Evolutionary conservation across 2,329 filamentous ascomycete species (phyloP).

Genomic region (Pestalotiopsis sp.): DNA sequence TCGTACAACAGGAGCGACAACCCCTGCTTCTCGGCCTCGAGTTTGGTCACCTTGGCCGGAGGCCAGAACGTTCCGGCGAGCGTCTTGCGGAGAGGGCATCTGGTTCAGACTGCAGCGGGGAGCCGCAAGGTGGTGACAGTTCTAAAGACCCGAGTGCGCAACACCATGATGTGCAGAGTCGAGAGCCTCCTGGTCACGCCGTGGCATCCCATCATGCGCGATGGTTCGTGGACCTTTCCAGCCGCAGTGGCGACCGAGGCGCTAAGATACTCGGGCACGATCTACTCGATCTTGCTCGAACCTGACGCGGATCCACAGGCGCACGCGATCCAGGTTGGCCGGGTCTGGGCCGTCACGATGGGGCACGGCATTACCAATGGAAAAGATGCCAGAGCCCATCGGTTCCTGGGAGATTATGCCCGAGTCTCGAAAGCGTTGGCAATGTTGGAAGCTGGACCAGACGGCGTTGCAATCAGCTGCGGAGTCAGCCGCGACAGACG

Average conservation of each 20-base stretch:
- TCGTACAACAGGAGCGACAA: conserved; percentile 40
- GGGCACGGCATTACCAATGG: conserved; percentile 52
- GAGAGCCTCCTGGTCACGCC: conserved; percentile 53
- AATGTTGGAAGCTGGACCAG: conserved; percentile 31
- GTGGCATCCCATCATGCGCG: conserved; percentile 56
- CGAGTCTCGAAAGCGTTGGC: conserved; percentile 40
- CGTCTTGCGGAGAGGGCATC: conserved; percentile 43
- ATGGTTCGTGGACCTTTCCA: conserved; percentile 49
- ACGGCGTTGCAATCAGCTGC: conserved; percentile 44
- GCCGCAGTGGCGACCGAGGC: conserved; percentile 30
- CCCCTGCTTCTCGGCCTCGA: conserved; percentile 55
- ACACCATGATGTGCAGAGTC: conserved; percentile 44
- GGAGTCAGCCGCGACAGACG: conserved; percentile 38
- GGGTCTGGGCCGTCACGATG: conserved; percentile 55
- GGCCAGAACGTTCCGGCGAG: conserved; percentile 40
- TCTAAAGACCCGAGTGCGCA: conserved; percentile 46
- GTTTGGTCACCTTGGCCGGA: conserved; percentile 44
- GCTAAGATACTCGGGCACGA: conserved; percentile 46
- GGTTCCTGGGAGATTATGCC: conserved; percentile 54
- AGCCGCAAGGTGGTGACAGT: conserved; percentile 49
- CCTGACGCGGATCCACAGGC: conserved; percentile 40
- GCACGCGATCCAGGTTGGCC: conserved; percentile 51
- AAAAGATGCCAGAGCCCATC: conserved; percentile 47
- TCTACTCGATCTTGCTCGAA: conserved; percentile 60
- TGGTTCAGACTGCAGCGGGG: conserved; percentile 51